Percentiles rank a stretch among this genome's conserved stretches.
Conservation (phyloP, 2,329 filamentous ascomycete species). For the Ilyonectria mors-panacis region DNA sequence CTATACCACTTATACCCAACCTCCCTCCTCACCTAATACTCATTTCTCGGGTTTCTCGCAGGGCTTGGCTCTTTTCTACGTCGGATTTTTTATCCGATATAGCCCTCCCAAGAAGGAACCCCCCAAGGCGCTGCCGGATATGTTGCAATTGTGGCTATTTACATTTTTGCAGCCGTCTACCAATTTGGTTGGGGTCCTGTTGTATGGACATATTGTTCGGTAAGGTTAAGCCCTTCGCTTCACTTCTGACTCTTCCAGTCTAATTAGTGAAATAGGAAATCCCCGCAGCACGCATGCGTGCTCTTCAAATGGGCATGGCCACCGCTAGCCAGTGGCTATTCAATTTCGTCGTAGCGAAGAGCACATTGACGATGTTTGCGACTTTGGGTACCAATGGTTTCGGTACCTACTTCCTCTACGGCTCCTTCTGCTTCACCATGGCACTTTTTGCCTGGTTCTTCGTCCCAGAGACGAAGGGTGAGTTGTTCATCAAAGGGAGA, state of each 20-base stretch:
- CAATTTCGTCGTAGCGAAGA: conserved; percentile 33
- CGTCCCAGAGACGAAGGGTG: conserved; percentile 24
- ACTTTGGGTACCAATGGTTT: conserved; percentile 23
- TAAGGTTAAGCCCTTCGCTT: neutral
- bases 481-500: neutral
- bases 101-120: conserved; percentile 2
- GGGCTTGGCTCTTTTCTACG: conserved; percentile 28
- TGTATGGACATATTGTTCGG: conserved; percentile 25
- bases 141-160: conserved; percentile 25
- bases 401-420: conserved; percentile 33
- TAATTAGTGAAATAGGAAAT: conserved; percentile 12
- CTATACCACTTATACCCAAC: neutral
- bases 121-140: conserved; percentile 18
- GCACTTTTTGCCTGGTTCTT: conserved; percentile 25
- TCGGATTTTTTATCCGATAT: conserved; percentile 30
- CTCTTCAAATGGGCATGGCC: conserved; percentile 32
- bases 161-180: conserved; percentile 21
- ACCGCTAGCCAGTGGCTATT: conserved; percentile 33
- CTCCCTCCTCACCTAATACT: neutral
- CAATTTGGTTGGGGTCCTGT: conserved; percentile 30
- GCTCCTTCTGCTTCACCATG: conserved; percentile 31
- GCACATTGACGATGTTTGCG: conserved; percentile 30
- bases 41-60: neutral
- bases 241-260: neutral
- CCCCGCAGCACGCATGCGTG: conserved; percentile 30